Conservation (phyloP, 768 basidiomycete species). For the Fomitopsis serialis region DNA sequence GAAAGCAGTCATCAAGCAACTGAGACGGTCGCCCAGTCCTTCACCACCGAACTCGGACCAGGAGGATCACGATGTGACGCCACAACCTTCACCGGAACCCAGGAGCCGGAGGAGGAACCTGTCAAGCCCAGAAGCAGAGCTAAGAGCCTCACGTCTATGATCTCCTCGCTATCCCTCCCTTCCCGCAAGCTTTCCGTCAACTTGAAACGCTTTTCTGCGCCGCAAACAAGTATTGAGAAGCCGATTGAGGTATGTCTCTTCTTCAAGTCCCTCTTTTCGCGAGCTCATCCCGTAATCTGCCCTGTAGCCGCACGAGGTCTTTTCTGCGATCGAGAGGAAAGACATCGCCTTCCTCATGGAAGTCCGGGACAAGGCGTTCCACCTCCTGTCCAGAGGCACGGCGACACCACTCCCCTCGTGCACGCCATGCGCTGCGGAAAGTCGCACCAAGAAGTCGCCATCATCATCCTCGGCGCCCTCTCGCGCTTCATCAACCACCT, state of each 20-base stretch:
- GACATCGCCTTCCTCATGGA: conserved; percentile 84
- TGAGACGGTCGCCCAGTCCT: conserved; percentile 1
- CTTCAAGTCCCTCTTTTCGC: background rate
- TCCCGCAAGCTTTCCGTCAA: conserved; percentile 19
- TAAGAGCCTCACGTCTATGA: conserved; percentile 16
- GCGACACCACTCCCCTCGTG: conserved; percentile 82
- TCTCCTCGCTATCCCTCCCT: conserved; percentile 29
- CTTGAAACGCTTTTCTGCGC: background rate
- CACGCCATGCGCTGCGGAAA: conserved; percentile 83
- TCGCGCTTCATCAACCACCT: conserved; percentile 89
- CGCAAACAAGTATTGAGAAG: conserved; percentile 32
- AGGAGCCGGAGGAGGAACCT: conserved; percentile 1
- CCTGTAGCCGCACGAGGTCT: conserved; percentile 55
- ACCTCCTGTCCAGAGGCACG: conserved; percentile 80
- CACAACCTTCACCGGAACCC: background rate
- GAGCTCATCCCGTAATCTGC: background rate
- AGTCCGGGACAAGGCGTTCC: conserved; percentile 73
- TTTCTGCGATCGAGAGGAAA: conserved; percentile 80
- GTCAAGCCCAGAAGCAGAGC: conserved; percentile 13
- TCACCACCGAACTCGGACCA: conserved; percentile 1
- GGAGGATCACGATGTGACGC: background rate
- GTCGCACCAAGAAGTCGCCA: conserved; percentile 77
- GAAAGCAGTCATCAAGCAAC: conserved; percentile 40
- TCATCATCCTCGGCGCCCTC: conserved; percentile 84
- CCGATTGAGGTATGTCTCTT: conserved; percentile 44